Evolutionary conservation across 345 rosid species (phyloP).

Genomic region (Erodium maritimum): DNA sequence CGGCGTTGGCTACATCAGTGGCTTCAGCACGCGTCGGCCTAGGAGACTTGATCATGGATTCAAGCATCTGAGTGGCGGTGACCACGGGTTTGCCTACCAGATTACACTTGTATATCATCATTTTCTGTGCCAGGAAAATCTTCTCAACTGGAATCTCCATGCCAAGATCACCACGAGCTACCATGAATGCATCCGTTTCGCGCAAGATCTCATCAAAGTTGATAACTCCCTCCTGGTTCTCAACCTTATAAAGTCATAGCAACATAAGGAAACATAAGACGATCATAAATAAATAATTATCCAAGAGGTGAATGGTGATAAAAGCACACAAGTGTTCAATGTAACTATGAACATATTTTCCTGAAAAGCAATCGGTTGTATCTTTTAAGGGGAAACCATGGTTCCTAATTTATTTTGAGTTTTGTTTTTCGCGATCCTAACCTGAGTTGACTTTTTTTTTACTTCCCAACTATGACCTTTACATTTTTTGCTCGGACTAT

Average conservation of each 20-base stretch:
- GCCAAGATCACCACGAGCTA: slow-evolving; percentile 92
- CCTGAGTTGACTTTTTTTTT: no score
- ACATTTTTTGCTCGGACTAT: no score
- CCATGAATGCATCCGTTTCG: slow-evolving; percentile 89
- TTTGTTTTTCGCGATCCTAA: no score
- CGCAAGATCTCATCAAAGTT: slow-evolving; percentile 87
- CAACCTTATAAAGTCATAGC: slow-evolving; percentile 36
- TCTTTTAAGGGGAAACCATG: no score
- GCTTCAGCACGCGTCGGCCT: slow-evolving; percentile 92
- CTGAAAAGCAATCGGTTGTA: no score
- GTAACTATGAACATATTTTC: no score
- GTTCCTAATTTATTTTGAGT: no score
- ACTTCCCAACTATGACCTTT: no score
- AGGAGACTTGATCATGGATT: slow-evolving; percentile 89
- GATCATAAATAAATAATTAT: no score
- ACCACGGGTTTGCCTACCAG: slow-evolving; percentile 85
- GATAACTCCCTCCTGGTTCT: slow-evolving; percentile 87
- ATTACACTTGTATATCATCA: slow-evolving; percentile 96
- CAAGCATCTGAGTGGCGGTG: slow-evolving; percentile 90
- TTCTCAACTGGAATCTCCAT: slow-evolving; percentile 94
- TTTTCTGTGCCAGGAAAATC: slow-evolving; percentile 81
- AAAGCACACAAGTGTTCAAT: no score
- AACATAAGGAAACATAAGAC: not conserved
- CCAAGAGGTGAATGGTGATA: no score
- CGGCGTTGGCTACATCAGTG: slow-evolving; percentile 88